These are phyloP conservation scores for Pseudocercospora eumusae DNA, from an alignment of 2,329 filamentous ascomycete genomes.

Conservation along the genomic window DNA sequence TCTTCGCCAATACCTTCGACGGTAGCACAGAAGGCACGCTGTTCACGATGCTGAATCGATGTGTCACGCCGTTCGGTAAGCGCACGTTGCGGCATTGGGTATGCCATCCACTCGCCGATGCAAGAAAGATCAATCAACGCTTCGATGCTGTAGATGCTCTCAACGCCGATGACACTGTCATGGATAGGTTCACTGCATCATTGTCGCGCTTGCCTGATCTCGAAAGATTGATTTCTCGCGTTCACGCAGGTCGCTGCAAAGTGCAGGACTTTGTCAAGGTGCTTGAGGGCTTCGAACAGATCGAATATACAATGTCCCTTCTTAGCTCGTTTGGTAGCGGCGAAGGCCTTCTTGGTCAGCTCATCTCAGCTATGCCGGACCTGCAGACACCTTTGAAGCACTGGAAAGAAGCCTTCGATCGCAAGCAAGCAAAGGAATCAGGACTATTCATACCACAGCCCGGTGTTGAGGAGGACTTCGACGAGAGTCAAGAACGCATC, in stretches of 20 bases:
- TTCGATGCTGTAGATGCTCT: conserved; percentile 92
- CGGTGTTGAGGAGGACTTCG: conserved; percentile 90
- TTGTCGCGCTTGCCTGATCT: conserved; percentile 91
- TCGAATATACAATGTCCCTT: conserved; percentile 87
- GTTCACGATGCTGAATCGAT: conserved; percentile 87
- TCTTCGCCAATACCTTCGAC: conserved; percentile 91
- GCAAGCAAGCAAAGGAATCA: conserved; percentile 72
- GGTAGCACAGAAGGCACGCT: conserved; percentile 82
- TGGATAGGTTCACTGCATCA: conserved; percentile 84
- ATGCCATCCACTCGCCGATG: conserved; percentile 88
- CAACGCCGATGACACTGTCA: conserved; percentile 76
- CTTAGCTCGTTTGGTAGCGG: conserved; percentile 73
- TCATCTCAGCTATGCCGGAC: conserved; percentile 84
- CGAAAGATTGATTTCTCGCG: conserved; percentile 87
- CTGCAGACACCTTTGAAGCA: conserved; percentile 71
- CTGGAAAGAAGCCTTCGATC: conserved; percentile 92
- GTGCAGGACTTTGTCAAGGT: conserved; percentile 91
- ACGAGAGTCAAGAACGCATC: conserved; percentile 75
- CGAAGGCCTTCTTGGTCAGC: conserved; percentile 78
- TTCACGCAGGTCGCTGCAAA: conserved; percentile 88
- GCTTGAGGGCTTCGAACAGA: conserved; percentile 94
- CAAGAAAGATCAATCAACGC: conserved; percentile 84
- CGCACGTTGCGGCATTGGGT: conserved; percentile 96
- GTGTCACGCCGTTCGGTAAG: conserved; percentile 95
- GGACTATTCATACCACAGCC: conserved; percentile 81